Evolutionary conservation across 1,139 yeast species (phyloP).

Genomic region (Lodderomyces orthopsilosis): DNA sequence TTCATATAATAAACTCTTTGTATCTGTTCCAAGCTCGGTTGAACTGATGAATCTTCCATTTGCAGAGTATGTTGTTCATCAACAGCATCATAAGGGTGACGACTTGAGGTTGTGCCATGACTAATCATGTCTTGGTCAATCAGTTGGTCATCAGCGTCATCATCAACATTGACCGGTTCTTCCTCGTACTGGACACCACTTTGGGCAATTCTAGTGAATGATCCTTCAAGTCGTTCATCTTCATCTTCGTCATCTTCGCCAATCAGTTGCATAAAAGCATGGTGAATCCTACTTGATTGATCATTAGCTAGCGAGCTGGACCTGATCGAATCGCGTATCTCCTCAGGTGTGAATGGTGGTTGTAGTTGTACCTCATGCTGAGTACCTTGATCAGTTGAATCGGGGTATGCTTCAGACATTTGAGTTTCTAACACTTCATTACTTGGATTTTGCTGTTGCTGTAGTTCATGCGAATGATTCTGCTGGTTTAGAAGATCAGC

Average conservation of each 20-base stretch:
- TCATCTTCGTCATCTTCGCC: slow-evolving; percentile 16
- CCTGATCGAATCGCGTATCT: slow-evolving; percentile 27
- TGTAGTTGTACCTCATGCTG: slow-evolving; percentile 36
- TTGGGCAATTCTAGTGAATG: slow-evolving; percentile 3
- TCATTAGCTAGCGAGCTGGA: slow-evolving; percentile 5
- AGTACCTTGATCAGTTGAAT: not conserved
- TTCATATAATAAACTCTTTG: slow-evolving; percentile 42
- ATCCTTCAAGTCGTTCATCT: slow-evolving; percentile 4
- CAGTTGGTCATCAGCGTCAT: not conserved
- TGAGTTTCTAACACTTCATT: not conserved
- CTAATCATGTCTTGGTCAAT: slow-evolving; percentile 6
- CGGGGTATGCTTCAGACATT: slow-evolving; percentile 3
- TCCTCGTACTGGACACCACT: not conserved
- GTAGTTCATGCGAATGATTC: not conserved
- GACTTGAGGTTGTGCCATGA: slow-evolving; percentile 5
- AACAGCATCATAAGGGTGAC: not conserved
- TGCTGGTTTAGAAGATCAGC: not conserved
- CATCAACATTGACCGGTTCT: slow-evolving; percentile 4
- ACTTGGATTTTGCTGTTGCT: not conserved
- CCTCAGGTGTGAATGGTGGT: slow-evolving; percentile 33
- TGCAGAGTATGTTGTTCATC: slow-evolving; percentile 1
- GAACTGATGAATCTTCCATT: slow-evolving; percentile 13
- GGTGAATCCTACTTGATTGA: slow-evolving; percentile 7
- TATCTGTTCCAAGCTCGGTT: slow-evolving; percentile 37
- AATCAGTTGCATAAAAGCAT: slow-evolving; percentile 12